phyloP scores from a whole-genome alignment of 2,329 filamentous ascomycete species.

The Aspergillus sp. region DNA sequence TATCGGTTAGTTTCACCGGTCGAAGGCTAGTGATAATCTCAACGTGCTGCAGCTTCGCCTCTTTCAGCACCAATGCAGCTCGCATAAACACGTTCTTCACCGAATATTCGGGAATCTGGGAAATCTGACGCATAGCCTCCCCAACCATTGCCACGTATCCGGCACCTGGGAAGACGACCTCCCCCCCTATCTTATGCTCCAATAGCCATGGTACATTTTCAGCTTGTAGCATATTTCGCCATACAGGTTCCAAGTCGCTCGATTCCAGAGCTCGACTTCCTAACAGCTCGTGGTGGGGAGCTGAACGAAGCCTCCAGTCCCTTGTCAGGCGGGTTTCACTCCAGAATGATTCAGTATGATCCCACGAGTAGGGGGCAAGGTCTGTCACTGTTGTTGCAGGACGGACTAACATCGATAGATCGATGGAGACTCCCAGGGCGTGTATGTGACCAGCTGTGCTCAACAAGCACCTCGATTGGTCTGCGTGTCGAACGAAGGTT shows the following conservation, averaged over 20 bases:
- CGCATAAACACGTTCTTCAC: not conserved
- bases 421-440: conserved; percentile 16
- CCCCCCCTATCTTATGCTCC: conserved; percentile 41
- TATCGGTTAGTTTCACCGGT: conserved; percentile 18
- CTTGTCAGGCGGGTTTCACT: conserved; percentile 24
- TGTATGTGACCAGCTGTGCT: not conserved
- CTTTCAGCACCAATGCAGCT: conserved; percentile 20
- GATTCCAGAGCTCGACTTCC: conserved; percentile 33
- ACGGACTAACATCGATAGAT: conserved; percentile 26
- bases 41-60: not conserved
- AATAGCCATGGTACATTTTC: conserved; percentile 7
- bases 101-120: not conserved
- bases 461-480: not conserved
- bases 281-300: conserved; percentile 28
- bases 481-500: not conserved
- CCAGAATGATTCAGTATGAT: conserved; percentile 16
- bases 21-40: conserved; percentile 25
- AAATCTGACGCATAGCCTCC: conserved; percentile 37
- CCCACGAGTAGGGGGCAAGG: conserved; percentile 33
- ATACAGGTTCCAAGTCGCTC: conserved; percentile 37
- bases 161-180: conserved; percentile 48
- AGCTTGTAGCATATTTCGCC: conserved; percentile 39
- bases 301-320: conserved; percentile 21
- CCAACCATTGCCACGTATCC: conserved; percentile 48
- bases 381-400: conserved; percentile 22